Conservation (phyloP, 169 alveolate species). For the Blepharisma undulans region DNA sequence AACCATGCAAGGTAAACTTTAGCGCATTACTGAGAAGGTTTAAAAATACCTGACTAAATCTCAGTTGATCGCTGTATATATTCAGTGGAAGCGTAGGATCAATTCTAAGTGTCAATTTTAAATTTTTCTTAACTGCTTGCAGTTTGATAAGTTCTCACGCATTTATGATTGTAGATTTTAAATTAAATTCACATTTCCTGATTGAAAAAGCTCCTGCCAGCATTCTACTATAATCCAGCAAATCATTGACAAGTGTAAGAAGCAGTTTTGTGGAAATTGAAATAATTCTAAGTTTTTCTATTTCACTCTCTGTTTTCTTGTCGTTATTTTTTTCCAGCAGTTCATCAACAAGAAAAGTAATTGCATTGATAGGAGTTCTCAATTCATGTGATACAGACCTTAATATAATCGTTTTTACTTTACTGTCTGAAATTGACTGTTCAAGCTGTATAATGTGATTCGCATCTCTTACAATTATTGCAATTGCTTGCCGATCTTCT, state of each 20-base stretch:
- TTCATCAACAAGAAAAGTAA: background rate
- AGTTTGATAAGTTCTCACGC: background rate
- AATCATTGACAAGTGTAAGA: slow-evolving; percentile 15
- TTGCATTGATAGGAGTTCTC: slow-evolving; percentile 23
- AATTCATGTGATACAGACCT: slow-evolving; percentile 30
- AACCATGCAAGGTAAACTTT: slow-evolving; percentile 6
- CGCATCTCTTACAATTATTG: background rate
- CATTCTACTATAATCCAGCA: slow-evolving; percentile 1
- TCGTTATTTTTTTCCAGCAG: background rate
- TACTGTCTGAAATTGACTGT: background rate
- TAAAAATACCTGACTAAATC: background rate
- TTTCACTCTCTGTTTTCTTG: background rate
- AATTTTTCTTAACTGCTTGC: background rate
- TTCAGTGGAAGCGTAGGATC: background rate
- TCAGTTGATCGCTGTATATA: background rate
- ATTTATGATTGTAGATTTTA: background rate
- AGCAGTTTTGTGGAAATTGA: background rate
- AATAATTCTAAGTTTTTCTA: background rate
- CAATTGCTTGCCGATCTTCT: background rate
- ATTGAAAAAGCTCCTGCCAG: background rate
- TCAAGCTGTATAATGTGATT: background rate
- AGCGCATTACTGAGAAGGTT: slow-evolving; percentile 29
- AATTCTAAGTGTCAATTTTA: background rate
- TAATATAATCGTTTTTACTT: background rate
- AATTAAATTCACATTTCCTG: background rate